Evolutionary conservation across 1,139 yeast species (phyloP).

Genomic region (Petasospora rhodanensis): DNA sequence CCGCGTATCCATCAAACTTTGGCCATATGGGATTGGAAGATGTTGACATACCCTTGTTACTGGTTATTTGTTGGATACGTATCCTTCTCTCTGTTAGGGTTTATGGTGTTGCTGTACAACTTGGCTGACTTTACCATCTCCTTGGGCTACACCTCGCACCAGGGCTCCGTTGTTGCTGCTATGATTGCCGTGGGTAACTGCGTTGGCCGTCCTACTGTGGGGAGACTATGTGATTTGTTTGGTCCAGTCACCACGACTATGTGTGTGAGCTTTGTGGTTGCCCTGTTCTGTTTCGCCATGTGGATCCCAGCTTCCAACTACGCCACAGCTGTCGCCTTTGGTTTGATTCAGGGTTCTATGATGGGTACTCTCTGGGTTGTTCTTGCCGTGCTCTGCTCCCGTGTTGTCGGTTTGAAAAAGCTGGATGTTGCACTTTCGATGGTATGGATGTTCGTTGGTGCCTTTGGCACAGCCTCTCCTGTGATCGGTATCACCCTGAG

Average conservation of each 20-base stretch:
- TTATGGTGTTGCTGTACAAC: slow-evolving; percentile 54
- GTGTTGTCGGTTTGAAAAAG: slow-evolving; percentile 44
- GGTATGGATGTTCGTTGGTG: slow-evolving; percentile 44
- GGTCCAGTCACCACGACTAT: slow-evolving; percentile 53
- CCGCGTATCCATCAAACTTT: slow-evolving; percentile 14
- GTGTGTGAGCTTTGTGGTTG: slow-evolving; percentile 29
- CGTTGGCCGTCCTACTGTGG: slow-evolving; percentile 59
- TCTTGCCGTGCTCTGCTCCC: slow-evolving; percentile 25
- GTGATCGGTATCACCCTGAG: slow-evolving; percentile 50
- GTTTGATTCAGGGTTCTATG: slow-evolving; percentile 41
- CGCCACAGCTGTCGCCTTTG: slow-evolving; percentile 46
- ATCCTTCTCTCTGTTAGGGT: slow-evolving; percentile 47
- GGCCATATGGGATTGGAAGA: slow-evolving; percentile 23
- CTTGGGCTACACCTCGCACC: slow-evolving; percentile 49
- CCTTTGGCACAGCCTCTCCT: slow-evolving; percentile 46
- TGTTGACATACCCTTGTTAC: slow-evolving; percentile 36
- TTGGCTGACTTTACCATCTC: slow-evolving; percentile 56
- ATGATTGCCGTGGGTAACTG: slow-evolving; percentile 57
- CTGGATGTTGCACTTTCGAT: slow-evolving; percentile 44
- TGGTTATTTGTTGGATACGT: slow-evolving; percentile 47
- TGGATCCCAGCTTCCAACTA: slow-evolving; percentile 60
- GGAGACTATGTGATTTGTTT: slow-evolving; percentile 45
- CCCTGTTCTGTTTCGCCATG: slow-evolving; percentile 42
- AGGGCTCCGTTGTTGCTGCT: slow-evolving; percentile 58
- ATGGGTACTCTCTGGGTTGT: slow-evolving; percentile 41